Evolutionary conservation across 2,329 filamentous ascomycete species (phyloP).

Genomic region (Rugonectria rugulosa): DNA sequence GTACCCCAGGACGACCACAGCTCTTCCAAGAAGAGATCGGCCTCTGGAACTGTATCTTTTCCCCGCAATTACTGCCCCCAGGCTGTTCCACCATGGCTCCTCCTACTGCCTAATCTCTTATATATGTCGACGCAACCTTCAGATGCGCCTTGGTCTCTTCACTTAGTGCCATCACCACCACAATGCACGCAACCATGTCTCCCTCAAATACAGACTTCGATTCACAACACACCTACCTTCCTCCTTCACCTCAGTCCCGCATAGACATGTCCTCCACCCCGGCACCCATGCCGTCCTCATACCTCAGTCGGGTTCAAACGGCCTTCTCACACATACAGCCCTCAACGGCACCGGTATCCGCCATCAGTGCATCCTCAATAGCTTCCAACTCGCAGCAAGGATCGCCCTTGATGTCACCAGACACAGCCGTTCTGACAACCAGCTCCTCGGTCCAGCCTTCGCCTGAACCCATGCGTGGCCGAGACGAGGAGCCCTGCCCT

Average conservation of each 20-base stretch:
- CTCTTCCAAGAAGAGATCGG: slow-evolving; percentile 36
- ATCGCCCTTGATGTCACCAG: slow-evolving; percentile 66
- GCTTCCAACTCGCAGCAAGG: slow-evolving; percentile 62
- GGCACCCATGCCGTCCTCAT: slow-evolving; percentile 49
- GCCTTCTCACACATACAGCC: slow-evolving; percentile 49
- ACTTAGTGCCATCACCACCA: slow-evolving; percentile 33
- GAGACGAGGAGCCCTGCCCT: slow-evolving; percentile 60
- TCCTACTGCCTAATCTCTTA: slow-evolving; percentile 43
- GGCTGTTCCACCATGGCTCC: slow-evolving; percentile 46
- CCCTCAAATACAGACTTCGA: slow-evolving; percentile 36
- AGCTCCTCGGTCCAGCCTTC: slow-evolving; percentile 72
- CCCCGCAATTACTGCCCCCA: slow-evolving; percentile 40
- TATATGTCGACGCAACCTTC: slow-evolving; percentile 49
- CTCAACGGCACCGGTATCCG: slow-evolving; percentile 55
- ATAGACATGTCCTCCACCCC: slow-evolving; percentile 53
- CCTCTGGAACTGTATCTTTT: slow-evolving; percentile 33
- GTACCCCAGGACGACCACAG: slow-evolving; percentile 36
- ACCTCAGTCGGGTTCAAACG: slow-evolving; percentile 59
- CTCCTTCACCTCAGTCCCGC: slow-evolving; percentile 34
- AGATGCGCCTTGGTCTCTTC: slow-evolving; percentile 36
- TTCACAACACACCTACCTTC: slow-evolving; percentile 32
- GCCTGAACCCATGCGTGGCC: slow-evolving; percentile 67
- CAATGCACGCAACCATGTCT: slow-evolving; percentile 34
- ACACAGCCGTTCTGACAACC: slow-evolving; percentile 59
- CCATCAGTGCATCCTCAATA: slow-evolving; percentile 63